These are phyloP conservation scores for Alternaria gaisen DNA, from an alignment of 2,329 filamentous ascomycete genomes.

Conservation along the genomic window DNA sequence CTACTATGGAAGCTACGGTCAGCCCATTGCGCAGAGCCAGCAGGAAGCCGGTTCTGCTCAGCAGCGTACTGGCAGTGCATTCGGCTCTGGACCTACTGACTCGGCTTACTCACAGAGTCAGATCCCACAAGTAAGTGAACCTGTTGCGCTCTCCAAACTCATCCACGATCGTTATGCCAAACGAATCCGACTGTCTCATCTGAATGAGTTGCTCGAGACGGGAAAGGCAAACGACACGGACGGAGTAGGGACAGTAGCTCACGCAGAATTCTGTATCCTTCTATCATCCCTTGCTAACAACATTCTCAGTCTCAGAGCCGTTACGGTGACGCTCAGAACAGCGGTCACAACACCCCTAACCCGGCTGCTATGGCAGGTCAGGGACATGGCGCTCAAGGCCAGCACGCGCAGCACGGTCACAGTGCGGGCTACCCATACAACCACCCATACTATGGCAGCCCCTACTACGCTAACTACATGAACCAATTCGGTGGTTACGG, in stretches of 20 bases:
- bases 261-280: slow-evolving; percentile 4
- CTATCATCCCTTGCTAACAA: slow-evolving; percentile 25
- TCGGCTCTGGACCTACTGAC: slow-evolving; percentile 69
- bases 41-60: slow-evolving; percentile 77
- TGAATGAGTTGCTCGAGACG: slow-evolving; percentile 11
- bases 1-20: slow-evolving; percentile 66
- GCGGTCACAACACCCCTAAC: slow-evolving; percentile 90
- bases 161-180: slow-evolving; percentile 8
- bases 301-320: slow-evolving; percentile 66
- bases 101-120: slow-evolving; percentile 70
- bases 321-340: slow-evolving; percentile 80
- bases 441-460: slow-evolving; percentile 70
- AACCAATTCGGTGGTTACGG: slow-evolving; percentile 67
- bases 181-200: slow-evolving; percentile 7
- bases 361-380: slow-evolving; percentile 70
- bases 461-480: slow-evolving; percentile 70
- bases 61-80: slow-evolving; percentile 80
- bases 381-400: slow-evolving; percentile 58
- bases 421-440: slow-evolving; percentile 56
- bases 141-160: slow-evolving; percentile 6
- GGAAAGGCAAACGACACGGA: slow-evolving; percentile 8
- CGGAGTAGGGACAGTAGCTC: slow-evolving; percentile 15
- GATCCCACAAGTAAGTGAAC: slow-evolving; percentile 60
- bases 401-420: slow-evolving; percentile 57
- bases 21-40: slow-evolving; percentile 63